Base-by-base conservation (phyloP, 2,329 filamentous ascomycete species). In the Alternaria sp. region DNA sequence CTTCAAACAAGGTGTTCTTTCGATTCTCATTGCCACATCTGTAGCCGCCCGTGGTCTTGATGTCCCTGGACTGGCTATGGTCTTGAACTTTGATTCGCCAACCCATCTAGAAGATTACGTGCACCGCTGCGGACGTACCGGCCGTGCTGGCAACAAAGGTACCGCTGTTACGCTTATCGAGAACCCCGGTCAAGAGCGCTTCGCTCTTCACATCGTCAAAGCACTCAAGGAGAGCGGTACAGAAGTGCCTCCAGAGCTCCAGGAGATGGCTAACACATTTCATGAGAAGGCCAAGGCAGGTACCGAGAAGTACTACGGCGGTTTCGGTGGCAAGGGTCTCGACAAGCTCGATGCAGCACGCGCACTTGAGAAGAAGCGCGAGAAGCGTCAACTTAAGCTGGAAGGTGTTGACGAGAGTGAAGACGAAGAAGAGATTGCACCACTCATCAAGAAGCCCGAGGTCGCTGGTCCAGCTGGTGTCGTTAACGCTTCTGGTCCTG, bases 101-200 rank as follows among this genome's bases (percentile, higher is more conserved):
- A 97, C 97, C 73, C 94, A 98, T 81, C 81, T 97, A 65, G 96
- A 99, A 81, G 96, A 98, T 76, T 98, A 98, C 74, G 95, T 98
- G 44, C 96, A 97, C 79, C 91, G 96, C 67, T 93, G 92, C 59
- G 96, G 96, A 51, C 92, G 96, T 72, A 98, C 96, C 8, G 96
- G 96, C 11, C 91, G 96, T 77, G 96, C 96, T 49, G 96, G 96
- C 44, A 97, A 97, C 74, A 97, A 89, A 21, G 96, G 96, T 67
- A 97, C 93, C 43, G 96, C 96, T 0, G 92, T 99, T 54, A 99
- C 96, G 0, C 97, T 98, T 76, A 85, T 99, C 62, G 97, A 94
- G 1, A 96, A 93, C 0, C 91, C 93, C 45, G 92, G 96, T 50
- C 94, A 99, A 79, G 94, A 97, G 76, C 93, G 93, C 67, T 97